These are phyloP conservation scores for Penicillium sp. DNA, from an alignment of 2,329 filamentous ascomycete species.

Conservation along the genomic window DNA sequence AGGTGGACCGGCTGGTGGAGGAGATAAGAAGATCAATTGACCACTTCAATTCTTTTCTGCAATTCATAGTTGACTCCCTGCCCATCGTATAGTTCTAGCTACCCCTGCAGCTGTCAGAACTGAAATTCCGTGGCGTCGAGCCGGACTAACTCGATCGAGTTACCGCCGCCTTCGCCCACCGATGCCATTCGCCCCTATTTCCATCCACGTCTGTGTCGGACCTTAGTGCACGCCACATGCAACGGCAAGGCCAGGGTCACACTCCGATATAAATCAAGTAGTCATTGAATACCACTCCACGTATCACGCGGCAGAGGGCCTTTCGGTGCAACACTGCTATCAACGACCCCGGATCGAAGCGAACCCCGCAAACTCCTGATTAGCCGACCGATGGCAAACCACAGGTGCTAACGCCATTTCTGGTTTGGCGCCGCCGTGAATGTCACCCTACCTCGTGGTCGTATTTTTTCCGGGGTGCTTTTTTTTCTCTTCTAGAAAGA, in stretches of 20 bases:
- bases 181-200: not conserved
- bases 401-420: not conserved
- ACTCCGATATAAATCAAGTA: not conserved
- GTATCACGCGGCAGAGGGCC: slow-evolving; percentile 13
- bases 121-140: not conserved
- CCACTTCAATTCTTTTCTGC: too few relatives aligned
- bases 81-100: not conserved
- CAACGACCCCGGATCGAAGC: slow-evolving; percentile 6
- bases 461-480: slow-evolving; percentile 6
- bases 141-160: not conserved
- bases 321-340: slow-evolving; percentile 24
- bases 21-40: not conserved
- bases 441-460: slow-evolving; percentile 22
- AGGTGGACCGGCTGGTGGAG: not conserved
- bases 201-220: not conserved
- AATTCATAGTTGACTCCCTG: too few relatives aligned
- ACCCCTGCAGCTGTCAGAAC: not conserved
- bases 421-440: not conserved
- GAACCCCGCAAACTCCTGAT: not conserved
- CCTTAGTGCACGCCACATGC: not conserved
- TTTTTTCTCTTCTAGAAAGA: not conserved
- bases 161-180: not conserved
- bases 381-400: not conserved
- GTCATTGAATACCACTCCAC: not conserved
- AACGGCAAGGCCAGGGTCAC: not conserved